These are phyloP conservation scores for Dipteronia sinensis DNA, from an alignment of 345 rosid genomes.

Conservation along the genomic window DNA sequence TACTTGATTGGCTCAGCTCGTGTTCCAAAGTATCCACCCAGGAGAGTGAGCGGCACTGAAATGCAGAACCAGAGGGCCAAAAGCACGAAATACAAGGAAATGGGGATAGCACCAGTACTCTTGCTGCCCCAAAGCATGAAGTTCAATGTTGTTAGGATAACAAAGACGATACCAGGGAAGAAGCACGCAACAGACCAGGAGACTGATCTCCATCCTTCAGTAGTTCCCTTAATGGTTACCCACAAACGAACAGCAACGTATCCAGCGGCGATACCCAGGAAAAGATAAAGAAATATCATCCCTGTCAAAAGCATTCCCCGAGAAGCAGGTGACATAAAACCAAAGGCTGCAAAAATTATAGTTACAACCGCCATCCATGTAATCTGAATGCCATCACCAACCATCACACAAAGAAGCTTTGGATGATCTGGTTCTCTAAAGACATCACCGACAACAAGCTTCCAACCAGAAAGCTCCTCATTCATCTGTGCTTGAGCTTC, in stretches of 20 bases:
- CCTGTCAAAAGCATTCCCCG: constrained; percentile 87
- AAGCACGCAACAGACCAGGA: constrained; percentile 76
- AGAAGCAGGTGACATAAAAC: constrained; percentile 88
- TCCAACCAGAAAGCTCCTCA: constrained; percentile 90
- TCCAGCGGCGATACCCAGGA: constrained; percentile 73
- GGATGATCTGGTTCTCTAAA: constrained; percentile 75
- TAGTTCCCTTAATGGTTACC: constrained; percentile 74
- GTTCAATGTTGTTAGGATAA: constrained; percentile 65
- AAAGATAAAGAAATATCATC: constrained; percentile 77
- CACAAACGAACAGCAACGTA: constrained; percentile 73
- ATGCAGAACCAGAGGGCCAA: constrained; percentile 82
- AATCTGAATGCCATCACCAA: constrained; percentile 77
- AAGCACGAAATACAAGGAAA: constrained; percentile 69
- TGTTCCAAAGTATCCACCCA: constrained; percentile 78
- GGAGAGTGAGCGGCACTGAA: constrained; percentile 75
- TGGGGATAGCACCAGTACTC: constrained; percentile 81
- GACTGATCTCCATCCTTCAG: constrained; percentile 77
- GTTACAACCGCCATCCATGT: constrained; percentile 82
- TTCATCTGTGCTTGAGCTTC: constrained; percentile 90
- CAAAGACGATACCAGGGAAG: constrained; percentile 83
- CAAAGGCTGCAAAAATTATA: constrained; percentile 72
- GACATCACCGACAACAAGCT: constrained; percentile 88
- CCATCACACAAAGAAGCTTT: constrained; percentile 78
- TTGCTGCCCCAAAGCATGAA: constrained; percentile 79
- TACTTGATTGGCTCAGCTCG: constrained; percentile 62